These are phyloP conservation scores for Agaricus blazei DNA, from an alignment of 768 basidiomycete genomes.

Conservation along the genomic window DNA sequence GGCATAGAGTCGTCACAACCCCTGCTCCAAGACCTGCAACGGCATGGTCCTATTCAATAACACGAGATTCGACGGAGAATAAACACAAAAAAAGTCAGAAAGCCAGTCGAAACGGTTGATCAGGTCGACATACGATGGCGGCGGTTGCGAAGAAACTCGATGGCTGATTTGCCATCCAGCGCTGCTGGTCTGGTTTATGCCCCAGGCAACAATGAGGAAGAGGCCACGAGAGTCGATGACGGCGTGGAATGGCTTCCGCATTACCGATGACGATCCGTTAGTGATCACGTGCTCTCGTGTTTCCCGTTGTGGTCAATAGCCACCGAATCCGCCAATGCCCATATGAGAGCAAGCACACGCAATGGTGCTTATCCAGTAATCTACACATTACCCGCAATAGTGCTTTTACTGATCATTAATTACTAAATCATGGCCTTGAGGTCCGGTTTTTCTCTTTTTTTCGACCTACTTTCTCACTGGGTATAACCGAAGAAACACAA, in stretches of 20 bases:
- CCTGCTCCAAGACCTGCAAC: conserved; percentile 92
- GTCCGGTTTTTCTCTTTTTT: too few relatives aligned
- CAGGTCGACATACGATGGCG: conserved; percentile 33
- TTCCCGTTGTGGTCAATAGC: neutral
- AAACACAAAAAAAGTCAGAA: neutral
- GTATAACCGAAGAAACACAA: too few relatives aligned
- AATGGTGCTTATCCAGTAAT: too few relatives aligned
- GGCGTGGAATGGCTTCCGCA: too few relatives aligned
- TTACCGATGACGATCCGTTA: neutral
- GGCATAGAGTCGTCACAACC: conserved; percentile 85
- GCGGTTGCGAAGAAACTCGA: conserved; percentile 49
- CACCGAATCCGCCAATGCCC: neutral
- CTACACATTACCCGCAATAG: too few relatives aligned
- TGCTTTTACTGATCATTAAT: too few relatives aligned
- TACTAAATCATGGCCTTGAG: too few relatives aligned
- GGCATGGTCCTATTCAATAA: conserved; percentile 76
- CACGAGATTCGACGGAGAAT: neutral
- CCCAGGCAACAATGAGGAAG: neutral
- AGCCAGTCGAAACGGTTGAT: neutral
- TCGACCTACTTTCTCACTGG: neutral
- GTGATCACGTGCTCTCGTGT: neutral
- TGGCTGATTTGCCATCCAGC: conserved; percentile 36
- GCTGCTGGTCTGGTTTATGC: conserved; percentile 19
- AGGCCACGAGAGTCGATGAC: too few relatives aligned
- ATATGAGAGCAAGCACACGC: neutral